Base-by-base conservation (phyloP, 495 filamentous ascomycete species). In the Penicillium daleae region DNA sequence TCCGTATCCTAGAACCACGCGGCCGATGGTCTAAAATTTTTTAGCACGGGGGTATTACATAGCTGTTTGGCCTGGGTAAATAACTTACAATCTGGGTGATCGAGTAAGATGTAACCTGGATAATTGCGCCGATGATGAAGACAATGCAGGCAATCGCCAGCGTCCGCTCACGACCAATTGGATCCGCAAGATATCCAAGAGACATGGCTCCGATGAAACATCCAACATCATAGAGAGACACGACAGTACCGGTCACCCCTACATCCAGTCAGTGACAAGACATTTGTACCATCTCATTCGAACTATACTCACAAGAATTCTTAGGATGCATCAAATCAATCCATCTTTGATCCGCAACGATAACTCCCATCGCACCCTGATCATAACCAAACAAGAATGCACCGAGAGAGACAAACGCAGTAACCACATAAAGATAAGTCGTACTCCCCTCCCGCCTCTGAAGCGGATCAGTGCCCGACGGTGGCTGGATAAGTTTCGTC, bases 41-140 rank as follows among this genome's bases (percentile, higher is more conserved):
- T 26, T 54, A 63, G 61, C 9, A 35, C n/a, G 10, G 33, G 40
- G 6, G 8, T 37, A 13, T 15, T n/a, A 15, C 0, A 44, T 21
- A 22, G 40, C 40, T 44, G 40, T 22, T 17, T 6, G n/a, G 37
- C 37, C 12, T 19, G 40, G 19, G 19, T 17, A 10, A 1, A n/a
- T 0, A 10, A 54, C 24, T 42, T 13, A 72, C 65, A n/a, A 89
- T 87, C 60, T 87, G 85, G 8, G 80, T 63, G 26, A 85, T 69
- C n/a, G 78, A 77, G 66, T 80, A 87, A 0, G 85, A 37, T 37
- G 35, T 76, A 6, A 78, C 71, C 71, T 92, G 91, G 27, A 92
- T 72, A 13, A 92, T 71, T 13, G 91, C 87, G 19, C 90, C 91
- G 22, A 92, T 61, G 32, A 90, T 85, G 75, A 93, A 93, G 50